Percentiles rank a stretch among this genome's conserved stretches.
phyloP scores from a whole-genome alignment of 805 yeast genomes.

The Grigorovia jiainica region DNA sequence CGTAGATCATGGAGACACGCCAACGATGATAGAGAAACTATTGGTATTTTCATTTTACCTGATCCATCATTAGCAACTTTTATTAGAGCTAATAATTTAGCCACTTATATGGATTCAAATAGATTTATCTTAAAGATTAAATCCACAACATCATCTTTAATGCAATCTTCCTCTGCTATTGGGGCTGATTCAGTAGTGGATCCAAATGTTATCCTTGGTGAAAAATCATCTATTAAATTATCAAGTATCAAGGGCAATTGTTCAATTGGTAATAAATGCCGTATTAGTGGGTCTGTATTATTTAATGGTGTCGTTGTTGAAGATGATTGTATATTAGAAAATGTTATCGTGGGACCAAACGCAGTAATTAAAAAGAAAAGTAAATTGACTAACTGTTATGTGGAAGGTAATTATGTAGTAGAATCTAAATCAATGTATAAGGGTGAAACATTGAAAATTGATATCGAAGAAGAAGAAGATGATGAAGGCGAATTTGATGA shows the following conservation, averaged over 20 bases:
- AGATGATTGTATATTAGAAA: conserved; percentile 70
- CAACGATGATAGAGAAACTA: conserved; percentile 38
- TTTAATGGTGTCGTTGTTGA: conserved; percentile 62
- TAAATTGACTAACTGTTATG: conserved; percentile 68
- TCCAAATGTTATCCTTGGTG: conserved; percentile 56
- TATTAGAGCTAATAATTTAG: conserved; percentile 66
- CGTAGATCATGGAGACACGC: conserved; percentile 88
- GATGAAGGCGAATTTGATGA: conserved; percentile 12
- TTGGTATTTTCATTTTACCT: conserved; percentile 67
- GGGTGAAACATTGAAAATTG: conserved; percentile 46
- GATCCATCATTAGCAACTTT: conserved; percentile 45
- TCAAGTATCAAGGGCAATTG: conserved; percentile 72
- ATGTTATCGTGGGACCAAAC: conserved; percentile 71
- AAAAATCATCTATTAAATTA: conserved; percentile 77
- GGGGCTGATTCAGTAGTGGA: conserved; percentile 86
- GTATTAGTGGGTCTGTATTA: conserved; percentile 78
- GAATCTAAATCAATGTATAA: conserved; percentile 42
- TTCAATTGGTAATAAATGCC: conserved; percentile 73
- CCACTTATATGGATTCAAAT: conserved; percentile 85
- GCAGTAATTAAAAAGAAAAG: conserved; percentile 57
- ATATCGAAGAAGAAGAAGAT: conserved; percentile 1
- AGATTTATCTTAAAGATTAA: conserved; percentile 60
- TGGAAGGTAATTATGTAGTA: conserved; percentile 72
- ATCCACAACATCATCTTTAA: conserved; percentile 37
- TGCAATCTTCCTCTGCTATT: conserved; percentile 57